Base-by-base conservation (phyloP, 129 eudicot genomes). In the Flaveria linearis region DNA sequence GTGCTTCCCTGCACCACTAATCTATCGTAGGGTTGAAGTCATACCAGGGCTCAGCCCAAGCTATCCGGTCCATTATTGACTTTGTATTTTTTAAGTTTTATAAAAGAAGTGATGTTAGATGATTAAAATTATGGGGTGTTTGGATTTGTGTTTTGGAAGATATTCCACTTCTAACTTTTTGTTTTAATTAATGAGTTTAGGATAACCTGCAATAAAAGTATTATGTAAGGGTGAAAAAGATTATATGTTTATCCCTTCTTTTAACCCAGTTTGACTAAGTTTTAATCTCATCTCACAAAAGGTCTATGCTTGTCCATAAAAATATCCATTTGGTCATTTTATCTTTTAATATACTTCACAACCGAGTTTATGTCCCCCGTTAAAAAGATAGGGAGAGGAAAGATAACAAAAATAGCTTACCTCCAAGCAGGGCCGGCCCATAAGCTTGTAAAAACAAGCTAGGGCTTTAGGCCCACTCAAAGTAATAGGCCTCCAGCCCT, bases 1-100 rank as follows among this genome's bases (percentile, higher is more conserved):
- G 99, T 73, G 97, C 88, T 87, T 94, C 99, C 71, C 82, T 94
- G 86, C 99, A 94, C 99, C 97, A 94, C 85, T 94, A 97, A 78
- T 94, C 96, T 51, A 94, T 91, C 89, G 91, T 90, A 36, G 97
- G 96, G 77, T 91, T 91, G 83, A 94, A 94, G 84, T 94, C 82
- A 65, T 94, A 94, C 41, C 89, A 96, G 18, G 99, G 99, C 81
- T 94, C 99, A 42, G 97, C 99, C 99, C 99, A 94, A 55, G 99
- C 99, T 20, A 94, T 91, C 99, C 99, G 91, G 80, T 94, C 99
- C 53, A 94, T 96, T 78, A 94, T 84, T 53, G 91, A 82, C 85
- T 94, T 94, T 17, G 99, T 94, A 82, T 89, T 94, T 86, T 91
- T 94, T 80, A 94, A 84, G 69, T 94, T 97, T 97, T 94, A 82